phyloP scores from a whole-genome alignment of 768 basidiomycete genomes.

The Leccinum pellstonianum region DNA sequence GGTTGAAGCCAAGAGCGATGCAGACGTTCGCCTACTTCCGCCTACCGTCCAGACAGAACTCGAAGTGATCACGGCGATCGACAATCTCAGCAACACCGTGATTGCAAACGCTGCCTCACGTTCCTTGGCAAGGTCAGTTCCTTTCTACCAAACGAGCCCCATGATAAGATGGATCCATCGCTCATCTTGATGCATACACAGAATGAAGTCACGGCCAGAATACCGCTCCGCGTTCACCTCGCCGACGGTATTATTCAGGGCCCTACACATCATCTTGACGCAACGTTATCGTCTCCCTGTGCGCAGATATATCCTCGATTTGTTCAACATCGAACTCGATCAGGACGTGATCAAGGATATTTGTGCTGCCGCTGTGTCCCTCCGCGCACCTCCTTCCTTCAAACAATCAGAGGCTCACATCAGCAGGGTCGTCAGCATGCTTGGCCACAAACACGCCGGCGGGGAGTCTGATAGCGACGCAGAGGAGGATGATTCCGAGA shows the following conservation, averaged over 20 bases:
- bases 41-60: conserved; percentile 69
- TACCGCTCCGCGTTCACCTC: conserved; percentile 78
- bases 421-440: conserved; percentile 57
- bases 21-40: conserved; percentile 54
- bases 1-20: conserved; percentile 30
- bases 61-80: conserved; percentile 85
- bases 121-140: conserved; percentile 75
- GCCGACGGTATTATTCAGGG: conserved; percentile 77
- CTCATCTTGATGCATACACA: conserved; percentile 27
- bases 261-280: conserved; percentile 82
- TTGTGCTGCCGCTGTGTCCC: conserved; percentile 46
- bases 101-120: conserved; percentile 94
- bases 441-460: conserved; percentile 52
- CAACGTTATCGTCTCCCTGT: conserved; percentile 91
- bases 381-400: conserved; percentile 48
- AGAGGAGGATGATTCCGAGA: conserved; percentile 48
- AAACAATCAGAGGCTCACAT: conserved; percentile 43
- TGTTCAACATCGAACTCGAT: conserved; percentile 84
- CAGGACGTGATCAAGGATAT: conserved; percentile 56
- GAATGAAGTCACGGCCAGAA: conserved; percentile 76
- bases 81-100: conserved; percentile 93
- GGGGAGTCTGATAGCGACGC: conserved; percentile 61
- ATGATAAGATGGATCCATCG: background rate
- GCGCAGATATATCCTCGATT: conserved; percentile 86
- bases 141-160: background rate